Base-by-base conservation (phyloP, 1,284 basidiomycete genomes). In the Mrakiaceae sp. region DNA sequence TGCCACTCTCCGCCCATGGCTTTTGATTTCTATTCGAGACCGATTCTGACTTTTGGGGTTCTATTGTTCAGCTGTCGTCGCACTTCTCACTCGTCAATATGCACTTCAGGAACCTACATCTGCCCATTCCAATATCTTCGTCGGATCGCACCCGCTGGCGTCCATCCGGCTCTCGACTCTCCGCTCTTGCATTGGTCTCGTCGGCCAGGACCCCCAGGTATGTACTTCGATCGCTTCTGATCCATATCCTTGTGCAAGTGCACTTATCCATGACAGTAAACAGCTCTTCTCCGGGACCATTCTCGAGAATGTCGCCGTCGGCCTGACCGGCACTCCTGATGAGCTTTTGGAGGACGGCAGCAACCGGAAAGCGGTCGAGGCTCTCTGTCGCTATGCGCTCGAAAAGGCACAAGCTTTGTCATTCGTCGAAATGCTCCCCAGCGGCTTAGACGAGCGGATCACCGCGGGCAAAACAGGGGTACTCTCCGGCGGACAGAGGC, bases 221-320 rank as follows among this genome's bases (percentile, higher is more conserved):
- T 27, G 27, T 27, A 2, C 27, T 27, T 27, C 27, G 27, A 27
- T 27, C 27, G 27, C 27, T 27, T 27, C 27, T 27, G 27, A 27
- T 27, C 27, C 27, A 27, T 27, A 27, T 27, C 27, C 27, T 27
- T 27, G 27, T 27, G 27, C 27, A 27, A 27, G 1, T 27, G 27
- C 27, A 27, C 27, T 27, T 27, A 27, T 27, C 27, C 27, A 27
- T 27, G 27, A 27, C 27, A 27, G 27, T 27, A 27, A 27, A 27
- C 27, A 75, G 54, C 71, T 80, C 1, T 75, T 77, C 68, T 74
- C 75, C 62, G 74, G 73, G 63, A 73, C 76, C 1, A 71, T 79
- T 44, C 72, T 75, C 43, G 75, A 77, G 49, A 79, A 79, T 67
- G 76, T 79, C 58, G 73, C 74, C 4, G 74, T 76, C 66, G 78